Evolutionary conservation across 176 grass and related monocot genomes (phyloP).

Genomic region (Rhynchospora pubera): DNA sequence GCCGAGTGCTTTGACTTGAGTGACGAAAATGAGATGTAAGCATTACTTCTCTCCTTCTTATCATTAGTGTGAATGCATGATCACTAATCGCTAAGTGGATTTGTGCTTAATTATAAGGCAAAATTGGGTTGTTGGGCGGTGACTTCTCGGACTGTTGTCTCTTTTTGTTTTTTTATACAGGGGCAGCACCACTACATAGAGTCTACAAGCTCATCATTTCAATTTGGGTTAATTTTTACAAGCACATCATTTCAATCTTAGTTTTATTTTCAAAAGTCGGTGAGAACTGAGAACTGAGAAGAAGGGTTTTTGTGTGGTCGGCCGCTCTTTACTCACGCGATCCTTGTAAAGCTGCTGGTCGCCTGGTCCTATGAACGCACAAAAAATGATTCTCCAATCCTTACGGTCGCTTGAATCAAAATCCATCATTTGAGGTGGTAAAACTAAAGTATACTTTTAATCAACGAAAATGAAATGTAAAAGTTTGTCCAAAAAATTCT

Average conservation of each 20-base stretch:
- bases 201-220: not conserved
- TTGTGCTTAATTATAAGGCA: conserved; percentile 8
- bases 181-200: not conserved
- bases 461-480: not conserved
- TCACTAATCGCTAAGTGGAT: not conserved
- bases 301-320: not conserved
- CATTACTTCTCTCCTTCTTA: conserved; percentile 6
- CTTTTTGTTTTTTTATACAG: not conserved
- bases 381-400: not conserved
- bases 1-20: not conserved
- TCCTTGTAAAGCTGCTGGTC: conserved; percentile 3
- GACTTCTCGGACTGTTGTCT: not conserved
- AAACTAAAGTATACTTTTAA: not conserved
- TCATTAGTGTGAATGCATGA: not conserved
- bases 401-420: conserved; percentile 18
- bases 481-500: not conserved
- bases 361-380: not conserved
- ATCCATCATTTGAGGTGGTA: not conserved
- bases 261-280: not conserved
- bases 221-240: not conserved
- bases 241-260: not conserved
- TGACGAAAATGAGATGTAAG: conserved; percentile 17
- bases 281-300: too few relatives aligned
- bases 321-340: too few relatives aligned
- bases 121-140: conserved; percentile 22